Percentiles rank a stretch among this genome's conserved stretches.
Conservation (phyloP, 148 eudicot genomes). For the Vaccinium corymbosum region DNA sequence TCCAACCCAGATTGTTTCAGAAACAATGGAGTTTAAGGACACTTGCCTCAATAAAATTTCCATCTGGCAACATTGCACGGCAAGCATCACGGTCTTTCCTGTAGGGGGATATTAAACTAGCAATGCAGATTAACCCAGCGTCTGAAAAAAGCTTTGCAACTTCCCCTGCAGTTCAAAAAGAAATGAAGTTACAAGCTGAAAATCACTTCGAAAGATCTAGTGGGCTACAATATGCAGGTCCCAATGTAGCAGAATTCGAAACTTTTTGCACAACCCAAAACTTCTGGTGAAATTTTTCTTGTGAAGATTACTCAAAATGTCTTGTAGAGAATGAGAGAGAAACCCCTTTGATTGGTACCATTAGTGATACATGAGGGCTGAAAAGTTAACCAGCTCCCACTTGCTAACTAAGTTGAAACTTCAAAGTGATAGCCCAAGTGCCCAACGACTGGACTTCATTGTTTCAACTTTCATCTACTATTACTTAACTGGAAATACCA, state of each 20-base stretch:
- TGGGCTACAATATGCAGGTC: background rate
- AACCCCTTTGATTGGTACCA: background rate
- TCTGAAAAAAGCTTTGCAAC: conserved; percentile 84
- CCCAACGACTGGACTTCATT: background rate
- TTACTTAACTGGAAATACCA: background rate
- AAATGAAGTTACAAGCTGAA: background rate
- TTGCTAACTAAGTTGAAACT: background rate
- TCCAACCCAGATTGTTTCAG: background rate
- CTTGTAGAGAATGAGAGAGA: background rate
- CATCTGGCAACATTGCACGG: conserved; percentile 70
- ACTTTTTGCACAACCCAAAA: background rate
- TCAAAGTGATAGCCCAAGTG: background rate
- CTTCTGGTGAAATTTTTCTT: background rate
- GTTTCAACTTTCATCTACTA: background rate
- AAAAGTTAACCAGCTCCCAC: background rate
- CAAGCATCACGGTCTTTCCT: conserved; percentile 88
- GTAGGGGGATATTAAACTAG: conserved; percentile 91
- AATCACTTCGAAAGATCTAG: background rate
- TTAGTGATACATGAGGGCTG: background rate
- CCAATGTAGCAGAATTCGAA: background rate
- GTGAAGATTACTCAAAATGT: background rate
- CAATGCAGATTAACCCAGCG: conserved; percentile 78
- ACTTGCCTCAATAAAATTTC: conserved; percentile 67
- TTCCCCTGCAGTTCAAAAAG: conserved; percentile 53
- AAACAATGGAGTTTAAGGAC: background rate